These are phyloP conservation scores for Chytriomyces sp. DNA, from an alignment of 192 early-diverging fungal genomes.

Conservation along the genomic window DNA sequence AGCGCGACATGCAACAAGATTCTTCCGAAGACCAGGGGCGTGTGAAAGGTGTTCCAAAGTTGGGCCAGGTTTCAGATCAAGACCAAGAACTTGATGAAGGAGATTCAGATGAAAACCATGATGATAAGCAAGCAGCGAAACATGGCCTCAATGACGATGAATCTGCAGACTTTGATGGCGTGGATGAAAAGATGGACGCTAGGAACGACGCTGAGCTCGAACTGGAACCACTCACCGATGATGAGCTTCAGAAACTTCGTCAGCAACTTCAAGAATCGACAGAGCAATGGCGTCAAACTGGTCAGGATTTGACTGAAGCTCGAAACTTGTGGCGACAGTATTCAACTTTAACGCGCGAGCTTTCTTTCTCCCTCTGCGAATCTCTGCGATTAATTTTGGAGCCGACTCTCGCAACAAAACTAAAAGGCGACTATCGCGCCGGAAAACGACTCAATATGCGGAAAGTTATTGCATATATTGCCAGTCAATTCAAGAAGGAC, in stretches of 20 bases:
- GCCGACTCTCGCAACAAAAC: slow-evolving; percentile 93
- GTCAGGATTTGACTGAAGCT: slow-evolving; percentile 57
- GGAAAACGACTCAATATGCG: slow-evolving; percentile 99
- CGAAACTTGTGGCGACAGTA: slow-evolving; percentile 87
- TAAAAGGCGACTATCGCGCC: slow-evolving; percentile 96
- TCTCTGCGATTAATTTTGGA: slow-evolving; percentile 95
- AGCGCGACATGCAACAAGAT: not conserved
- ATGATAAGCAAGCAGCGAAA: slow-evolving; percentile 51
- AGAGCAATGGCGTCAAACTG: slow-evolving; percentile 71
- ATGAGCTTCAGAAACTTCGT: slow-evolving; percentile 72
- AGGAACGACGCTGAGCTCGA: slow-evolving; percentile 31
- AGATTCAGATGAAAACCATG: slow-evolving; percentile 66
- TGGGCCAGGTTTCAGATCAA: slow-evolving; percentile 45
- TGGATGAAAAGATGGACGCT: slow-evolving; percentile 40
- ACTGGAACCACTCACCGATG: slow-evolving; percentile 44
- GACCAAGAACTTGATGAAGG: slow-evolving; percentile 53
- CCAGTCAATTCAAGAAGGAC: slow-evolving; percentile 98
- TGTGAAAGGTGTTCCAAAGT: slow-evolving; percentile 3
- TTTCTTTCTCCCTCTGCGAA: slow-evolving; percentile 89
- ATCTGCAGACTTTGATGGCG: slow-evolving; percentile 11
- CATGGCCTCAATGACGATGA: slow-evolving; percentile 25
- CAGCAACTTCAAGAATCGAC: slow-evolving; percentile 77
- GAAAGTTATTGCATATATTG: slow-evolving; percentile 99
- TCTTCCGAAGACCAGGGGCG: slow-evolving; percentile 27
- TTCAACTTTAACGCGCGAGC: slow-evolving; percentile 84